phyloP scores from a whole-genome alignment of 1,284 basidiomycete species.

The Apiotrichum laibachii region DNA sequence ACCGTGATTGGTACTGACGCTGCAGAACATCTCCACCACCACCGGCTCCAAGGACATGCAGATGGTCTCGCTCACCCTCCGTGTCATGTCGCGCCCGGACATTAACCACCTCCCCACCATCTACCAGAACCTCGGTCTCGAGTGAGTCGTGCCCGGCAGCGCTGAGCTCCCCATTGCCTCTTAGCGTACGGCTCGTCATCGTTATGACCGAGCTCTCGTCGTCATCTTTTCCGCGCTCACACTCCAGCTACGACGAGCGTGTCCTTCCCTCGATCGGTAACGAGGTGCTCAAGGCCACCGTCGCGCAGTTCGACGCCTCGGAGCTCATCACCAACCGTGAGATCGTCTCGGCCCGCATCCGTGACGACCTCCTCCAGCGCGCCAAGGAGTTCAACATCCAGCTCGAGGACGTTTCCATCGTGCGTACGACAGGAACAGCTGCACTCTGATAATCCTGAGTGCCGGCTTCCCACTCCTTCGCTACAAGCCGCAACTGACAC shows the following conservation, averaged over 20 bases:
- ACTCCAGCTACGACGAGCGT: constrained; percentile 78
- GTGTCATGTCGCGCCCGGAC: constrained; percentile 92
- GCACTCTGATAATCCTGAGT: neutral
- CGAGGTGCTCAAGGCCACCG: constrained; percentile 95
- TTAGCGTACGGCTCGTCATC: neutral
- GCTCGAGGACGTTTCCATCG: constrained; percentile 94
- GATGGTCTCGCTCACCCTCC: constrained; percentile 94
- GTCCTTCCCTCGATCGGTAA: constrained; percentile 92
- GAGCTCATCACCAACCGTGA: constrained; percentile 76
- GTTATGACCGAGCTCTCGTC: no score
- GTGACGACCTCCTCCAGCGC: constrained; percentile 86
- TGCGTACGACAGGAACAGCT: constrained; percentile 12
- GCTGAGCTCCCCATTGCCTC: neutral
- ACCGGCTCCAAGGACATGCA: constrained; percentile 66
- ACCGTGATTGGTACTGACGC: neutral
- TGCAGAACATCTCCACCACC: constrained; percentile 84
- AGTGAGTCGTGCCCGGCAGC: constrained; percentile 49
- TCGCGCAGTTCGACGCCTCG: constrained; percentile 95
- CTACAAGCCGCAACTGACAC: neutral
- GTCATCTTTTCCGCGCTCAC: neutral
- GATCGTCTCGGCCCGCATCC: constrained; percentile 63
- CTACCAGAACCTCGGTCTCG: constrained; percentile 89
- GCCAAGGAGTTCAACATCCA: constrained; percentile 95
- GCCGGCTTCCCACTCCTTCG: no score
- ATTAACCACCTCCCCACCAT: constrained; percentile 84